Conservation (phyloP, 2,329 filamentous ascomycete species). For the Beauveria varroae region DNA sequence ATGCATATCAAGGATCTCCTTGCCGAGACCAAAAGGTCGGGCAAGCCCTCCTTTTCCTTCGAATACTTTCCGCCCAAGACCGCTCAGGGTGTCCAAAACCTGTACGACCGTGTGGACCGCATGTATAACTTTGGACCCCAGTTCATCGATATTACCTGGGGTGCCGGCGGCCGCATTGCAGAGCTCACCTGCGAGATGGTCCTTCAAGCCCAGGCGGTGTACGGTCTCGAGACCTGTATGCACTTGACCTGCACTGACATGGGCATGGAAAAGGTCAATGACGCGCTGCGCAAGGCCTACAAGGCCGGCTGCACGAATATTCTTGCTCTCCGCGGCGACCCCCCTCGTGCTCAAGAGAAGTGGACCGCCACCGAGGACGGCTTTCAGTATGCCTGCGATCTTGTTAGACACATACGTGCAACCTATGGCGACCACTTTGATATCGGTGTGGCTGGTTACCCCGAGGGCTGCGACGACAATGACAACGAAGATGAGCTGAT, state of each 20-base stretch:
- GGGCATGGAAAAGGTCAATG: conserved; percentile 85
- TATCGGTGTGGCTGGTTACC: conserved; percentile 94
- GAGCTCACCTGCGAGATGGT: conserved; percentile 98
- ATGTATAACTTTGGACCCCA: conserved; percentile 92
- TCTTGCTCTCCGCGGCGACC: conserved; percentile 84
- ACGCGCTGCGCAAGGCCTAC: conserved; percentile 80
- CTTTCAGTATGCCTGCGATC: conserved; percentile 87
- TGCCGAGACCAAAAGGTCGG: conserved; percentile 67
- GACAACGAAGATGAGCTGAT: conserved; percentile 77
- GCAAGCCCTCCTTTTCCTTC: conserved; percentile 90
- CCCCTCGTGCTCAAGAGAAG: conserved; percentile 85
- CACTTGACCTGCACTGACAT: conserved; percentile 98
- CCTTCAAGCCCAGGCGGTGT: conserved; percentile 85
- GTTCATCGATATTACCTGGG: conserved; percentile 99
- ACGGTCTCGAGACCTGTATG: conserved; percentile 98
- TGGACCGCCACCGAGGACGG: conserved; percentile 84
- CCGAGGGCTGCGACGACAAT: conserved; percentile 92
- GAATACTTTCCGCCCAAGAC: conserved; percentile 99
- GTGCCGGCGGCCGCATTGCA: conserved; percentile 83
- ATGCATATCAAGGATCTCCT: conserved; percentile 98
- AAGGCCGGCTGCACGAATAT: conserved; percentile 97
- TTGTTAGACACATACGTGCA: conserved; percentile 75
- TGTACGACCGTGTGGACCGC: conserved; percentile 98
- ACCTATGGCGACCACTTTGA: conserved; percentile 74
- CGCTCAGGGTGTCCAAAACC: conserved; percentile 92